Evolutionary conservation across 2,329 filamentous ascomycete genomes (phyloP).

Genomic region (Venturia carpophila): DNA sequence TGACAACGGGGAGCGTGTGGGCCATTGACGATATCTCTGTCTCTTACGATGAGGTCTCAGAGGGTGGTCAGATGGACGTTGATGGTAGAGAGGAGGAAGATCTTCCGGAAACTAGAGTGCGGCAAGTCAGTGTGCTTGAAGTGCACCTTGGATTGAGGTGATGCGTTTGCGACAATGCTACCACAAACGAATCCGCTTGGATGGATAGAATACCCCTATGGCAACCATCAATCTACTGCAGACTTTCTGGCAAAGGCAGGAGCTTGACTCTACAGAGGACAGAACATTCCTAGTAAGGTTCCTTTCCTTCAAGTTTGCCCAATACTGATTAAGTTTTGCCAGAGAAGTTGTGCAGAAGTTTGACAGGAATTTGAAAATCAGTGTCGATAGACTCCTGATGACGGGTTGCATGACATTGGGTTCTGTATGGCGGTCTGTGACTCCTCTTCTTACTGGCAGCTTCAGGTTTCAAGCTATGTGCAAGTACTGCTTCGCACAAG

Average conservation of each 20-base stretch:
- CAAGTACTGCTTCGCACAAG: neutral
- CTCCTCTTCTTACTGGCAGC: neutral
- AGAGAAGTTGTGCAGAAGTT: neutral
- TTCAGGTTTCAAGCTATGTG: neutral
- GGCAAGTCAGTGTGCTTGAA: constrained; percentile 17
- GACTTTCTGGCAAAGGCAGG: neutral
- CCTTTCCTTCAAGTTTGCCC: neutral
- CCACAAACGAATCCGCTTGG: neutral
- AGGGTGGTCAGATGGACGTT: neutral
- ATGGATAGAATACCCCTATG: neutral
- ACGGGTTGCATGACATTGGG: no score
- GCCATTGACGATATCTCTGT: constrained; percentile 17
- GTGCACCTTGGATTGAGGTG: constrained; percentile 13
- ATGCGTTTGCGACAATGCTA: neutral
- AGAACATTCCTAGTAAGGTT: neutral
- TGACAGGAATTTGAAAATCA: no score
- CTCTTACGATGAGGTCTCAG: neutral
- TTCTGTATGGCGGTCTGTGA: neutral
- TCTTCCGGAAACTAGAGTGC: constrained; percentile 14
- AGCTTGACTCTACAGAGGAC: neutral
- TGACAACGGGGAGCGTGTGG: constrained; percentile 16
- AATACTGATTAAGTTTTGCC: neutral
- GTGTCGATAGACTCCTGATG: no score
- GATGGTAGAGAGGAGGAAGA: constrained; percentile 16
- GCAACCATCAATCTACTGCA: neutral